These are phyloP conservation scores for Racocetra persica DNA, from an alignment of 371 early-diverging fungal genomes.

Conservation along the genomic window DNA sequence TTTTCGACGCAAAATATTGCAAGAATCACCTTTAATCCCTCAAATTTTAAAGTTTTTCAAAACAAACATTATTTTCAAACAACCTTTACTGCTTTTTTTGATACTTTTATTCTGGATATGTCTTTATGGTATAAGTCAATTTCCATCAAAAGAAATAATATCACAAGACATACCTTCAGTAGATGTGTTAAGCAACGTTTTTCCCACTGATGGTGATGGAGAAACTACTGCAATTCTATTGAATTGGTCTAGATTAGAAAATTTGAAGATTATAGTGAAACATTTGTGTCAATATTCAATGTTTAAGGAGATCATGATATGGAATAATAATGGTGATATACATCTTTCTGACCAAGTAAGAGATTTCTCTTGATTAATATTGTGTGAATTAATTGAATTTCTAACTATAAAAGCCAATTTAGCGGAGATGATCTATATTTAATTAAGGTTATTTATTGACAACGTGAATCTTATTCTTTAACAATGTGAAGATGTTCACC, in stretches of 20 bases:
- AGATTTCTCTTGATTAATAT: background rate
- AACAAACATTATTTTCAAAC: background rate
- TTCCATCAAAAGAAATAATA: background rate
- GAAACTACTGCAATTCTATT: constrained; percentile 63
- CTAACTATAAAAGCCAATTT: too few species aligned
- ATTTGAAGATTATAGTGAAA: constrained; percentile 56
- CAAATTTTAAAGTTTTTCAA: constrained; percentile 5
- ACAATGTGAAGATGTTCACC: constrained; percentile 47
- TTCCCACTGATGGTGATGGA: constrained; percentile 63
- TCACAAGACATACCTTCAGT: constrained; percentile 45
- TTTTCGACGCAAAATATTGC: background rate
- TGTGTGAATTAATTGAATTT: background rate
- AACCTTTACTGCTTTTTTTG: background rate
- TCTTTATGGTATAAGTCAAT: background rate
- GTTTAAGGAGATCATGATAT: constrained; percentile 64
- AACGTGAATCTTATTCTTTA: background rate
- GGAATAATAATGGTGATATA: constrained; percentile 65
- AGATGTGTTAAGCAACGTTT: constrained; percentile 59
- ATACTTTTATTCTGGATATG: background rate
- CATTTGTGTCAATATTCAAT: constrained; percentile 66
- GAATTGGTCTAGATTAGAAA: constrained; percentile 52
- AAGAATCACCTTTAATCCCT: background rate
- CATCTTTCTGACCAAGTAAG: constrained; percentile 59
- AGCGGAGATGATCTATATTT: too few species aligned
- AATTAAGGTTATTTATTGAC: background rate